phyloP scores from a whole-genome alignment of 805 yeast genomes.

The Spathaspora boniae region DNA sequence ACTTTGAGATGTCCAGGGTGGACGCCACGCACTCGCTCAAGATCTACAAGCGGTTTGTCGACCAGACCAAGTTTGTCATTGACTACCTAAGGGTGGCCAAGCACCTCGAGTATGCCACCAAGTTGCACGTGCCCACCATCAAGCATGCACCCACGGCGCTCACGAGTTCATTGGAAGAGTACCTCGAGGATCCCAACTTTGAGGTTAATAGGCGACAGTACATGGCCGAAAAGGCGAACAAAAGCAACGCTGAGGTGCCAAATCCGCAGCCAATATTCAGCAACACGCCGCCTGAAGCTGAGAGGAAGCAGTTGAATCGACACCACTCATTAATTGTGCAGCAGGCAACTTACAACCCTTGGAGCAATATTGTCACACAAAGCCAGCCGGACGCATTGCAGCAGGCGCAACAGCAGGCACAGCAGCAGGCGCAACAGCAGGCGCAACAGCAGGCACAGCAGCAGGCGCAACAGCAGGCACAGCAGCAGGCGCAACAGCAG shows the following conservation, averaged over 20 bases:
- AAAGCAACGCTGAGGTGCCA: conserved; percentile 16
- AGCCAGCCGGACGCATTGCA: conserved; percentile 10
- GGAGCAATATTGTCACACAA: conserved; percentile 24
- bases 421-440: conserved; percentile 13
- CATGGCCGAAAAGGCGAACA: conserved; percentile 56
- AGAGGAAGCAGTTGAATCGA: conserved; percentile 11
- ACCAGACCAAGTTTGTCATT: conserved; percentile 82
- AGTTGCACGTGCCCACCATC: conserved; percentile 89
- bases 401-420: conserved; percentile 19
- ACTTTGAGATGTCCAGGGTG: conserved; percentile 81
- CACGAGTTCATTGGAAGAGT: conserved; percentile 82
- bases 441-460: conserved; percentile 12
- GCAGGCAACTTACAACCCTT: conserved; percentile 39
- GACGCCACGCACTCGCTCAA: conserved; percentile 87
- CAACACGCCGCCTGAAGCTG: conserved; percentile 2
- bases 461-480: conserved; percentile 11
- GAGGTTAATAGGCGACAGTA: conserved; percentile 77
- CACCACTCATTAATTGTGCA: conserved; percentile 29
- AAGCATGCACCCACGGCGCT: conserved; percentile 96
- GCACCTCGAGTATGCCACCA: conserved; percentile 80
- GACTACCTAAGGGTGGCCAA: conserved; percentile 86
- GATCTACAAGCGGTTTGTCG: conserved; percentile 81
- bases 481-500: conserved; percentile 17
- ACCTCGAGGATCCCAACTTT: conserved; percentile 80
- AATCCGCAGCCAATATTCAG: conserved; percentile 4